Percentiles rank a stretch among this genome's conserved stretches.
phyloP scores from a whole-genome alignment of 192 early-diverging fungal species.

The Bifiguratus adelaidae region DNA sequence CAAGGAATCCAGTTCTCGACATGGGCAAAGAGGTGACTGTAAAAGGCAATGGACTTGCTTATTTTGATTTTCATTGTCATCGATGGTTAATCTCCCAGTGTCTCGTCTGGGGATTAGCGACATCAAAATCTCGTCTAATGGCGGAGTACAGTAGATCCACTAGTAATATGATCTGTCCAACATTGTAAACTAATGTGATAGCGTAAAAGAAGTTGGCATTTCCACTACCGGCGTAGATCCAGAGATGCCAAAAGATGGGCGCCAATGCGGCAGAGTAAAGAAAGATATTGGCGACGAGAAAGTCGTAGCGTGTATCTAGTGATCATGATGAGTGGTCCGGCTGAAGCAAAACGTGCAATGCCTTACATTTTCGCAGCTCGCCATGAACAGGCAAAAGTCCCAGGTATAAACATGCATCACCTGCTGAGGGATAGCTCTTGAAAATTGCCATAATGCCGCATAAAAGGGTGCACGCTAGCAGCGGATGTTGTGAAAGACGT shows the following conservation, averaged over 20 bases:
- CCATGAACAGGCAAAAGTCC: slow-evolving; percentile 68
- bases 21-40: too few relatives aligned
- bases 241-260: slow-evolving; percentile 88
- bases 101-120: slow-evolving; percentile 38
- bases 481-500: slow-evolving; percentile 50
- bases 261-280: slow-evolving; percentile 66
- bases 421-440: slow-evolving; percentile 89
- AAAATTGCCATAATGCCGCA: slow-evolving; percentile 73
- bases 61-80: too few relatives aligned
- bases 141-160: slow-evolving; percentile 78
- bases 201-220: slow-evolving; percentile 99
- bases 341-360: neutral
- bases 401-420: slow-evolving; percentile 77
- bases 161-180: slow-evolving; percentile 78
- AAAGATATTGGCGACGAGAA: slow-evolving; percentile 58
- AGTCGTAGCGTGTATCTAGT: slow-evolving; percentile 77
- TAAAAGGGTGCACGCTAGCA: slow-evolving; percentile 62
- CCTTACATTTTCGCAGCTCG: slow-evolving; percentile 84
- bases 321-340: neutral
- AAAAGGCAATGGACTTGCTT: too few relatives aligned
- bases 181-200: slow-evolving; percentile 83
- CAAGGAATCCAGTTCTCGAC: too few relatives aligned
- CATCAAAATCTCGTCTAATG: slow-evolving; percentile 73
- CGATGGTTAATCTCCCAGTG: too few relatives aligned
- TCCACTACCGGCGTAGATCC: slow-evolving; percentile 92